Conservation (phyloP, 768 basidiomycete species). For the Leccinum obscurum region DNA sequence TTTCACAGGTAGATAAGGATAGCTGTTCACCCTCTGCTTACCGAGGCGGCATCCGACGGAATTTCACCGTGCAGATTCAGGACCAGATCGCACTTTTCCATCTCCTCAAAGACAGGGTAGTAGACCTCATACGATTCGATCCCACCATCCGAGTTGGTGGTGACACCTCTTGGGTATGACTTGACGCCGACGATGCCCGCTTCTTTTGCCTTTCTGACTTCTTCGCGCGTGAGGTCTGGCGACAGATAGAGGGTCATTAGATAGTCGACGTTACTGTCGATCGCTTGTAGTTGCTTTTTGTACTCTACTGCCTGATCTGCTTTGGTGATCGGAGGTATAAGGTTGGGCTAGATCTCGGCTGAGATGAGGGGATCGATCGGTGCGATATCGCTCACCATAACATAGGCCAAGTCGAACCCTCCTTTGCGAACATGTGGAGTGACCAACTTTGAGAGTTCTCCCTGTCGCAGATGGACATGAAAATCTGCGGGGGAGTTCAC, state of each 20-base stretch:
- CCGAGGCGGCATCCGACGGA: slow-evolving; percentile 72
- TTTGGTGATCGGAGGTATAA: slow-evolving; percentile 83
- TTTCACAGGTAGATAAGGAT: neutral
- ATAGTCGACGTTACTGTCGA: slow-evolving; percentile 81
- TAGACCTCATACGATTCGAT: slow-evolving; percentile 95
- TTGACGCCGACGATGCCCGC: slow-evolving; percentile 91
- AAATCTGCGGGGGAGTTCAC: slow-evolving; percentile 77
- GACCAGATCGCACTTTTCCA: slow-evolving; percentile 93
- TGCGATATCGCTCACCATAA: slow-evolving; percentile 68
- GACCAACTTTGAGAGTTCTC: slow-evolving; percentile 76
- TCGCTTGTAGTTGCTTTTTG: slow-evolving; percentile 66
- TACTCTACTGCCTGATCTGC: slow-evolving; percentile 82
- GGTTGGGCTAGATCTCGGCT: slow-evolving; percentile 70
- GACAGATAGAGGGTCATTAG: slow-evolving; percentile 98
- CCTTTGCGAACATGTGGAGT: slow-evolving; percentile 88
- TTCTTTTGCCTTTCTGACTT: slow-evolving; percentile 82
- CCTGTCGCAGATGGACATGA: slow-evolving; percentile 96
- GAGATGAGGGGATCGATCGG: slow-evolving; percentile 11
- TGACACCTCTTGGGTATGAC: slow-evolving; percentile 96
- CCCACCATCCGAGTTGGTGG: slow-evolving; percentile 94
- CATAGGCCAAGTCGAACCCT: slow-evolving; percentile 90
- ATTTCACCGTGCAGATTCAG: slow-evolving; percentile 97
- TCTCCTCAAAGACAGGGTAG: slow-evolving; percentile 89
- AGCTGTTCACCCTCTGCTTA: slow-evolving; percentile 33
- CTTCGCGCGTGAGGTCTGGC: slow-evolving; percentile 84